Evolutionary conservation across 768 basidiomycete genomes (phyloP), one percentile per base, ranked within the genome.

Genomic region (Pleurotus platypus): DNA sequence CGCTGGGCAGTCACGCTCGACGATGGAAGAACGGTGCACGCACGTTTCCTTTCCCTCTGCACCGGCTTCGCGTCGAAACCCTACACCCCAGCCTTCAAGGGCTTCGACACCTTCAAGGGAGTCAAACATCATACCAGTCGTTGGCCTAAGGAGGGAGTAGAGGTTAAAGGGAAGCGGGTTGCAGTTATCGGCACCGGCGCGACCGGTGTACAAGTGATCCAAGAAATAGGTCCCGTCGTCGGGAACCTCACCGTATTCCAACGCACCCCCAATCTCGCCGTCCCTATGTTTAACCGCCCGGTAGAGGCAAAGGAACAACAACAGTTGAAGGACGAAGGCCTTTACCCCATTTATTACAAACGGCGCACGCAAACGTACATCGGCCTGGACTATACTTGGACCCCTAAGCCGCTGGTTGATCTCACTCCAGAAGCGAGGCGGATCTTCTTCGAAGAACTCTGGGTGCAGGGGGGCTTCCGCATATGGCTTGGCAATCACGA

Each of bases 211-310:
- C 67, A 69, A 35, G 49, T 69, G 6, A 62, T 67, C n/a, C 65
- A 69, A 43, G 64, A 61, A 46, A 55, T 57, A 6, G 68, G 65
- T 3, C 61, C 62, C 3, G 22, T 63, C 15, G 64, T 62, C 1
- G 35, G 57, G 1, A 62, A 67, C 46, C 60, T 69, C 27, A 66
- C 66, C 6, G 66, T 68, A 16, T 69, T 68, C 61, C 68, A 69
- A 50, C 67, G 68, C 5, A 46, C 68, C 72, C 30, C 82, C 84
- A 54, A 83, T 77, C 3, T 76, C 50, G 56, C 79, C 73, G 26
- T 71, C 62, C 0, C 82, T 85, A 64, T 79, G 86, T 5, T 77
- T 71, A 16, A 92, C 68, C 11, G 71, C 73, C 58, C 86, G 90
- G 48, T 94, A 89, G 1, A 78, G 76, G 8, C 72, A 75, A 58